Evolutionary conservation across 306 rosid genomes (phyloP).

Genomic region (Fagus sylvatica): DNA sequence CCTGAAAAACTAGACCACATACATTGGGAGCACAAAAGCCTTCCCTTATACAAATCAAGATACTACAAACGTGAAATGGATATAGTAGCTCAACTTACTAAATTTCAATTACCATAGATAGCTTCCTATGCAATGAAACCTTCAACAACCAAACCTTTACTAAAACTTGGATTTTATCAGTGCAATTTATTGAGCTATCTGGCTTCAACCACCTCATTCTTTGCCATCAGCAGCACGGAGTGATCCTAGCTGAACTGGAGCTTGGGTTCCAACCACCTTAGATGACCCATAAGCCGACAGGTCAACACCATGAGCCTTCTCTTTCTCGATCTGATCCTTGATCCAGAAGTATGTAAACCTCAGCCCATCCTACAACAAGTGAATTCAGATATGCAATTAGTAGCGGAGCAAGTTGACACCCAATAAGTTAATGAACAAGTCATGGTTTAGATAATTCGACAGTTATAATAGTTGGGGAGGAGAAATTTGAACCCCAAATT

Average conservation of each 20-base stretch:
- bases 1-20: slow-evolving; percentile 12
- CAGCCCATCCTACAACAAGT: slow-evolving; percentile 74
- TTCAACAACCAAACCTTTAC: slow-evolving; percentile 15
- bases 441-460: background rate
- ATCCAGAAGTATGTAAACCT: slow-evolving; percentile 95
- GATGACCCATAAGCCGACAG: slow-evolving; percentile 76
- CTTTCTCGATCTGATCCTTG: slow-evolving; percentile 96
- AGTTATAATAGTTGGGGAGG: too few species aligned
- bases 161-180: slow-evolving; percentile 8
- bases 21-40: slow-evolving; percentile 23
- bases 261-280: slow-evolving; percentile 94
- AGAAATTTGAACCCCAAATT: background rate
- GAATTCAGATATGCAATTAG: slow-evolving; percentile 15
- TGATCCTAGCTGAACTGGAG: slow-evolving; percentile 95
- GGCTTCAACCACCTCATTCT: slow-evolving; percentile 40
- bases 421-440: background rate
- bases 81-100: slow-evolving; percentile 9
- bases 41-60: slow-evolving; percentile 15
- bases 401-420: background rate
- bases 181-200: slow-evolving; percentile 10
- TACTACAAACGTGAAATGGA: background rate
- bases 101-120: slow-evolving; percentile 19
- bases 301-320: slow-evolving; percentile 74
- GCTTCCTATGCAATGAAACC: slow-evolving; percentile 7
- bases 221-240: slow-evolving; percentile 94